Evolutionary conservation across 208 protist genomes (phyloP).

Genomic region (Trypanosoma vivax): DNA sequence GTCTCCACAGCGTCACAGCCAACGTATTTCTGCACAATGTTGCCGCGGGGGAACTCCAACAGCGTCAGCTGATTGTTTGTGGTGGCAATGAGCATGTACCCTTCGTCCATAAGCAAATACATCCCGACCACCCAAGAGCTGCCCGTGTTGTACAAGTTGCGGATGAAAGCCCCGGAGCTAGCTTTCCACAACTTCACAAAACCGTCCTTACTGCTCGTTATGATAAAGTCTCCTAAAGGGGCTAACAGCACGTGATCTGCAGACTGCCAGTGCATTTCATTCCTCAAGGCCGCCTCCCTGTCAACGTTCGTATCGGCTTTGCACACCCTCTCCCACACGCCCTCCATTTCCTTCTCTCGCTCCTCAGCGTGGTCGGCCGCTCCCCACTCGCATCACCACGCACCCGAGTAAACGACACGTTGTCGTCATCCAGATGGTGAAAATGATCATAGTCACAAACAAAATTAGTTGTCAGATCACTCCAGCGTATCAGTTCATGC

Average conservation of each 20-base stretch:
- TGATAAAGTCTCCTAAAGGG: conserved; percentile 26
- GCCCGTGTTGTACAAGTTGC: conserved; percentile 66
- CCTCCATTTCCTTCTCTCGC: conserved; percentile 7
- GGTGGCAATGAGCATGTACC: conserved; percentile 72
- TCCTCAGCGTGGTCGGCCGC: neutral
- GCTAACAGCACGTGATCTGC: conserved; percentile 59
- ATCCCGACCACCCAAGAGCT: conserved; percentile 67
- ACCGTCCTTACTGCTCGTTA: conserved; percentile 74
- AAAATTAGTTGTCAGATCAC: conserved; percentile 75
- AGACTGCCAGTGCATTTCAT: conserved; percentile 46
- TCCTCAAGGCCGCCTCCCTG: conserved; percentile 24
- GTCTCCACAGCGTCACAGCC: conserved; percentile 61
- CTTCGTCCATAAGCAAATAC: conserved; percentile 58
- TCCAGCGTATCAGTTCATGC: conserved; percentile 63
- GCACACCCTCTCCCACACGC: conserved; percentile 6
- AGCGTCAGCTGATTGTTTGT: conserved; percentile 80
- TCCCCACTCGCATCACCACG: neutral
- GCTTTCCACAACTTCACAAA: conserved; percentile 76
- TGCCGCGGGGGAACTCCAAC: conserved; percentile 50
- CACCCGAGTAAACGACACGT: conserved; percentile 10
- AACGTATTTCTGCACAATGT: conserved; percentile 67
- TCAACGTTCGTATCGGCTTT: conserved; percentile 25
- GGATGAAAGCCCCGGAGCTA: conserved; percentile 39
- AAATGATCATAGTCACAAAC: conserved; percentile 40
- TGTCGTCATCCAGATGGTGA: conserved; percentile 11